phyloP scores from a whole-genome alignment of 371 early-diverging fungal genomes.

The Zychaea mexicana region DNA sequence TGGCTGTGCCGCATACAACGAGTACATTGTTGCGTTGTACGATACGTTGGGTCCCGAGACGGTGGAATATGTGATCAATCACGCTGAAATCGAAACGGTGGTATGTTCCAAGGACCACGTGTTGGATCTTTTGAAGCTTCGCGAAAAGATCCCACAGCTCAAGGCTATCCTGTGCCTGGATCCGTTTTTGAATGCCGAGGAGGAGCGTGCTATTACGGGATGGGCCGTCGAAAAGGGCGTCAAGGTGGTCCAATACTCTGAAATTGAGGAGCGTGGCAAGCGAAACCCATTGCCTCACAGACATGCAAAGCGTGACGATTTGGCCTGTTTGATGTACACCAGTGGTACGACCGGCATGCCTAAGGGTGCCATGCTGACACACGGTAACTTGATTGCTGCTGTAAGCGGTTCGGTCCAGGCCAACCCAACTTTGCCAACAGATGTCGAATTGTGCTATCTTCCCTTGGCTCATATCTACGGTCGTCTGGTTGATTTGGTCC shows the following conservation, averaged over 20 bases:
- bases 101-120: conserved; percentile 75
- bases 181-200: conserved; percentile 29
- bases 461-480: conserved; percentile 96
- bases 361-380: conserved; percentile 59
- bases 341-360: conserved; percentile 90
- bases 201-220: conserved; percentile 34
- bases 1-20: conserved; percentile 55
- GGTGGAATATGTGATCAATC: conserved; percentile 67
- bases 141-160: conserved; percentile 57
- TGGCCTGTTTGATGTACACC: conserved; percentile 95
- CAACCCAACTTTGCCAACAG: conserved; percentile 13
- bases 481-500: conserved; percentile 46
- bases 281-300: conserved; percentile 35
- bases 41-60: conserved; percentile 93
- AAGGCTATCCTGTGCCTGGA: conserved; percentile 85
- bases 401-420: conserved; percentile 17
- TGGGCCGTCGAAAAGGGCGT: conserved; percentile 57
- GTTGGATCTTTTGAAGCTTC: conserved; percentile 58
- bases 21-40: conserved; percentile 90
- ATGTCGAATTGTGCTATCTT: conserved; percentile 66
- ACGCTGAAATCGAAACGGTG: conserved; percentile 74
- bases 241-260: conserved; percentile 51
- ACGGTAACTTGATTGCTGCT: conserved; percentile 49
- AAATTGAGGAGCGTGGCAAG: conserved; percentile 64
- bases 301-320: conserved; percentile 52